Base-by-base conservation (phyloP, 352 stramenopile species). In the Phytophthora boehmeriae region DNA sequence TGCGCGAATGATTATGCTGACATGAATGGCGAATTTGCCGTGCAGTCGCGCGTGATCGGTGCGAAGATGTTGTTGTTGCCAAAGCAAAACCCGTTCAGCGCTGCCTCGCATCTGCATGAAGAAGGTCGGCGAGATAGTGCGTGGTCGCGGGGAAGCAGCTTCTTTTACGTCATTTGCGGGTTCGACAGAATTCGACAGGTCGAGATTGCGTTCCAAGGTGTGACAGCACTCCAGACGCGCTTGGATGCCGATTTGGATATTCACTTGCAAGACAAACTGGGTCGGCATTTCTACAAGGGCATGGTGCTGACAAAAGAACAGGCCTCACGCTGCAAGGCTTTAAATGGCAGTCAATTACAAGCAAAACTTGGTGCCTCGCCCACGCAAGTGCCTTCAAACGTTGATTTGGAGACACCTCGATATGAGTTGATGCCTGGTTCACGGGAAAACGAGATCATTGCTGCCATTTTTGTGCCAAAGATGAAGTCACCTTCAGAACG, bases 1-100 rank as follows among this genome's bases (percentile, higher is more conserved):
- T 92, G 83, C 32, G 83, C 83, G 2, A 92, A 91, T 49, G 82
- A 90, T 54, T 93, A 90, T 41, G 78, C 80, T 13, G 84, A 91
- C 25, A 83, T 92, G 78, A 93, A 86, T 36, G 78, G 83, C 23
- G 83, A 93, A 61, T 92, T 93, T 46, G 84, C 75, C 0, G 67
- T 92, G 19, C 82, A 90, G 42, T 86, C 78, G 14, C 76, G 78
- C 0, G 57, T 90, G 11, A n/a, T 93, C 22, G 80, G 80, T 0
- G 70, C 78, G 17, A 82, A 86, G 2, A 82, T 92, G 71, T 48
- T 86, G 36, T 50, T 90, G 8, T 36, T 91, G 8, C 82, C 82
- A 0, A 76, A 83, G 66, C 75, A 90, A 43, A 93, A 92, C 46
- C 78, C 84, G 17, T 90, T 92, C 47, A 89, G 78, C 47, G 79